Evolutionary conservation across 2,329 filamentous ascomycete species (phyloP).

Genomic region (Emergomyces orientalis): DNA sequence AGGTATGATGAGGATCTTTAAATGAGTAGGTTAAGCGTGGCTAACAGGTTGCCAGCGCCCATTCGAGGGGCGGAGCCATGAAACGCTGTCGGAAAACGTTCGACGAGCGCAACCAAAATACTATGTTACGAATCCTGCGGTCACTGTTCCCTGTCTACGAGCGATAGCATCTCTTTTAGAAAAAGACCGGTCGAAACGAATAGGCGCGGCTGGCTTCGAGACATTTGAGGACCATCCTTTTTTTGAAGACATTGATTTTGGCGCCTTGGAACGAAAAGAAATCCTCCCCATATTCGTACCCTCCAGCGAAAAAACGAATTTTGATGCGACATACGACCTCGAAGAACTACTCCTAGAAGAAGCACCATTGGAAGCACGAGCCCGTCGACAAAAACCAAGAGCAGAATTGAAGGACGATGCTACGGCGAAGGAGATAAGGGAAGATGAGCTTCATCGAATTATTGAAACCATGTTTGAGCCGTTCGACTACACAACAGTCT

Average conservation of each 20-base stretch:
- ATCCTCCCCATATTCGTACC: slow-evolving; percentile 87
- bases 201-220: slow-evolving; percentile 73
- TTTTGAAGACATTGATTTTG: slow-evolving; percentile 79
- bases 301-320: slow-evolving; percentile 96
- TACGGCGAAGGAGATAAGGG: slow-evolving; percentile 85
- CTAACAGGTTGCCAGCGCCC: slow-evolving; percentile 56
- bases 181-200: slow-evolving; percentile 66
- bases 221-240: slow-evolving; percentile 83
- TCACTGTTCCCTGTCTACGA: slow-evolving; percentile 78
- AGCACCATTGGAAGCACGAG: slow-evolving; percentile 84
- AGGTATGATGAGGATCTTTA: slow-evolving; percentile 47
- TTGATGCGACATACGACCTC: slow-evolving; percentile 94
- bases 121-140: slow-evolving; percentile 84
- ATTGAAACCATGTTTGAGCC: slow-evolving; percentile 91
- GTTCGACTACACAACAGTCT: slow-evolving; percentile 85
- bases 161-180: slow-evolving; percentile 79
- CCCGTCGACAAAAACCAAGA: slow-evolving; percentile 84
- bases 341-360: slow-evolving; percentile 91
- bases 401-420: slow-evolving; percentile 89
- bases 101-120: slow-evolving; percentile 74
- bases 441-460: slow-evolving; percentile 86
- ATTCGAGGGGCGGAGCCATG: slow-evolving; percentile 83
- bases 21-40: slow-evolving; percentile 10
- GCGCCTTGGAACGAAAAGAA: slow-evolving; percentile 71
- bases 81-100: slow-evolving; percentile 69